These are phyloP conservation scores for Cutaneotrichosporon cutaneum DNA, from an alignment of 1,284 basidiomycete species.

Conservation along the genomic window DNA sequence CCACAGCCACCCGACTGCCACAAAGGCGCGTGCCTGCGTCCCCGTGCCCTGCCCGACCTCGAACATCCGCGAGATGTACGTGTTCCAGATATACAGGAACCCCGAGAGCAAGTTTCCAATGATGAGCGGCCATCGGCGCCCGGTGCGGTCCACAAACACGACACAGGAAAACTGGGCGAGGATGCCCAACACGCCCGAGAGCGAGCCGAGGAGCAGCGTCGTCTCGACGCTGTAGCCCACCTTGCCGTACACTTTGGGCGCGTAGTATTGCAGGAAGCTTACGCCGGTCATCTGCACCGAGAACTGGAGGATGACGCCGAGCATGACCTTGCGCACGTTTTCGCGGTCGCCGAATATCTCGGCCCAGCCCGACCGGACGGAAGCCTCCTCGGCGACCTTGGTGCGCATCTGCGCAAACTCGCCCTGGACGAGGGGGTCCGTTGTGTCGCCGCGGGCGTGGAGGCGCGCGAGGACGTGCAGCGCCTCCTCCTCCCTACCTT, in stretches of 20 bases:
- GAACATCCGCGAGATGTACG: constrained; percentile 12
- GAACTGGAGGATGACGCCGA: constrained; percentile 54
- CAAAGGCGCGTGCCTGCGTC: constrained; percentile 13
- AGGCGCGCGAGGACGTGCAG: constrained; percentile 29
- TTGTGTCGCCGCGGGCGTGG: background rate
- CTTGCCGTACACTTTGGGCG: constrained; percentile 1
- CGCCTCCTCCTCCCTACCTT: constrained; percentile 44
- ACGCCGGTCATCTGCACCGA: constrained; percentile 59
- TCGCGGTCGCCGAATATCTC: constrained; percentile 16
- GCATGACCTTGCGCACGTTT: constrained; percentile 51
- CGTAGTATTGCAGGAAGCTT: constrained; percentile 58
- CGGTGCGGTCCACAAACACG: constrained; percentile 60
- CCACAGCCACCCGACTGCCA: constrained; percentile 30
- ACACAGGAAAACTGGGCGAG: constrained; percentile 27
- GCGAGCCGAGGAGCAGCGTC: constrained; percentile 10
- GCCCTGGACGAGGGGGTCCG: constrained; percentile 14
- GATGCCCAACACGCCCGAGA: background rate
- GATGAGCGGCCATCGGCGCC: constrained; percentile 59
- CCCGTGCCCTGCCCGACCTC: background rate
- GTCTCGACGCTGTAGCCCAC: constrained; percentile 13
- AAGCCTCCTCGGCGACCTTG: constrained; percentile 50
- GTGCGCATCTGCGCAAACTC: constrained; percentile 47
- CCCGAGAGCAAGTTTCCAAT: constrained; percentile 58
- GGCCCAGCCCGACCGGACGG: constrained; percentile 37
- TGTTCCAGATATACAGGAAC: constrained; percentile 12